Conservation (phyloP, 495 filamentous ascomycete genomes). For the Filosporella fistucella region DNA sequence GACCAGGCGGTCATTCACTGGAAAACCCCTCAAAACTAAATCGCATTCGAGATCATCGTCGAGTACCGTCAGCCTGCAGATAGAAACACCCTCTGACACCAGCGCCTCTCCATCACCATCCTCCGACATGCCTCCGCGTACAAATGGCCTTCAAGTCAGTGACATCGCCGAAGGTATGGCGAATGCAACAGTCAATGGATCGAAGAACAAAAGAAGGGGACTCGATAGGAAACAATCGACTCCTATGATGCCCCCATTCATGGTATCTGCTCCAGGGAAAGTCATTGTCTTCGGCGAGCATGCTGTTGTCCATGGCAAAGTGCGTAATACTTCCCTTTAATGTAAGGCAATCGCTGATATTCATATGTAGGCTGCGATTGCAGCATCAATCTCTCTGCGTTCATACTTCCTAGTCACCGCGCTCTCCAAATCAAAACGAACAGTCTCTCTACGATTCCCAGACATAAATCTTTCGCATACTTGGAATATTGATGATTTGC, state of each 20-base stretch:
- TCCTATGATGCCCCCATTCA: constrained; percentile 77
- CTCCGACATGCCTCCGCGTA: constrained; percentile 14
- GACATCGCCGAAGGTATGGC: constrained; percentile 25
- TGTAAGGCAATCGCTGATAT: constrained; percentile 6
- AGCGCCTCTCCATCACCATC: constrained; percentile 18
- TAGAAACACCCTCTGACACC: constrained; percentile 20
- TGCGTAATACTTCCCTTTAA: constrained; percentile 26
- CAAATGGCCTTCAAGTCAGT: constrained; percentile 20
- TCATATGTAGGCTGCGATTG: constrained; percentile 68
- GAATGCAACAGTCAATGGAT: constrained; percentile 17
- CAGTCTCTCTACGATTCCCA: constrained; percentile 78
- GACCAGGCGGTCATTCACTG: constrained; percentile 10
- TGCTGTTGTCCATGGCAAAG: constrained; percentile 92
- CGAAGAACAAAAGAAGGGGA: constrained; percentile 13
- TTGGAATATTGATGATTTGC: constrained; percentile 87
- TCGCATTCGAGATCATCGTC: constrained; percentile 17
- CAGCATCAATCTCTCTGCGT: constrained; percentile 87
- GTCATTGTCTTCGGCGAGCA: constrained; percentile 98
- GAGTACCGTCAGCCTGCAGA: constrained; percentile 12
- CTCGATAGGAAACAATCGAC: constrained; percentile 47
- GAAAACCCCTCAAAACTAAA: constrained; percentile 17
- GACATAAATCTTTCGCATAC: constrained; percentile 83
- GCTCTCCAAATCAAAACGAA: constrained; percentile 79
- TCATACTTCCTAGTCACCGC: constrained; percentile 94
- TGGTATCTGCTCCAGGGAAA: constrained; percentile 96